Base-by-base conservation (phyloP, 305 asterid species). In the Euphrasia arctica region DNA sequence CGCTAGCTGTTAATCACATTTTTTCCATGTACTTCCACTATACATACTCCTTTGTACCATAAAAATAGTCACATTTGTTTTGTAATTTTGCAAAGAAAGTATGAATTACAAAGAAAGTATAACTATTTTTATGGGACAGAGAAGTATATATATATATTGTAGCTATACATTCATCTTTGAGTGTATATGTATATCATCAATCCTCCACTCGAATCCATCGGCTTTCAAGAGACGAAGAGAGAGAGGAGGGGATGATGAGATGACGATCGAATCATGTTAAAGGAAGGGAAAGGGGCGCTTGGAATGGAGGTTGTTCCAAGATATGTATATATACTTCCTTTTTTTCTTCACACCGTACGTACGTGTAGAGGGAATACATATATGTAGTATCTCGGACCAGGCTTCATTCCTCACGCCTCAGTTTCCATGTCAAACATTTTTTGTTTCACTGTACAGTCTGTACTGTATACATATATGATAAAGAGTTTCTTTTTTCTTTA, bases 291-390 rank as follows among this genome's bases (percentile, higher is more conserved):
- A 62, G 69, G 73, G 81, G 84, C 68, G 85, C 81, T 70, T 68
- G 95, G 92, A 87, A 80, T 83, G 95, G 73, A 85, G 90, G 66
- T 83, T 85, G 95, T 76, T 85, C 88, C 92, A 85, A 87, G 90
- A 83, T 87, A 87, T 31, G 36, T 32, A 49, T 18, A 41, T 8
- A 41, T 8, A 9, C 25, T 14, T 18, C 6, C 14, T 3, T 14
- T 59, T 45, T 10, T 48, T 5, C 22, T 48, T 48, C 52, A 11
- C 10, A 5, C 2, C 13, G 18, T 1, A 48, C 22, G 5, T 1
- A n/a, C 5, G 4, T 31, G 5, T 31, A 31, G 34, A 31, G 34
- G 34, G 34, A 31, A 31, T 3, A 4, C 4, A 31, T 31, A 32
- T 32, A 66, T 57, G 27, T 25, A 18, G 22, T 18, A 74, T 87